phyloP scores from a whole-genome alignment of 805 yeast genomes.

The Saturnispora diversa region DNA sequence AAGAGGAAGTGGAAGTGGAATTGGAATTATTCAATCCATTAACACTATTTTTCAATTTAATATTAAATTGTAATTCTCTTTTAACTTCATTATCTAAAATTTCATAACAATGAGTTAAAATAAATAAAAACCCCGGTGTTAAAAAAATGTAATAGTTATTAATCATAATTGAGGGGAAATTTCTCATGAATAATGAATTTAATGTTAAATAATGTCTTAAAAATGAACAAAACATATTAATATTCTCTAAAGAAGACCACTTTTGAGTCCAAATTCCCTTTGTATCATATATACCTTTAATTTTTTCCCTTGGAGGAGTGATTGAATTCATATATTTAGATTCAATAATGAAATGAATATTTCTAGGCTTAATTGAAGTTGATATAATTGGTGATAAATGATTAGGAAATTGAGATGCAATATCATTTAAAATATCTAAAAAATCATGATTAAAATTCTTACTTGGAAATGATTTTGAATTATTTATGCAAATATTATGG shows the following conservation, averaged over 20 bases:
- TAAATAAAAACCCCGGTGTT: constrained; percentile 39
- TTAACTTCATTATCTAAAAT: constrained; percentile 24
- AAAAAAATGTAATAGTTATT: constrained; percentile 18
- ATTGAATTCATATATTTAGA: constrained; percentile 30
- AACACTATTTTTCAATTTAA: constrained; percentile 7
- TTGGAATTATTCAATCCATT: too few relatives aligned
- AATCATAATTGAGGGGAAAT: constrained; percentile 11
- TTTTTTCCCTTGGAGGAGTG: constrained; percentile 32
- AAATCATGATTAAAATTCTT: not conserved
- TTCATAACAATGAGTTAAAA: constrained; percentile 41
- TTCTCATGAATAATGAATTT: constrained; percentile 19
- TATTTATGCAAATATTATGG: constrained; percentile 18
- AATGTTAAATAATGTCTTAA: constrained; percentile 47
- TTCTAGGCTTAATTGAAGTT: constrained; percentile 19
- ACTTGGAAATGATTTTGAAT: constrained; percentile 14
- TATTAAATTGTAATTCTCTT: too few relatives aligned
- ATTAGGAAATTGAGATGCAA: constrained; percentile 19
- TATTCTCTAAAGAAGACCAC: constrained; percentile 47
- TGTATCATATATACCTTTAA: constrained; percentile 46
- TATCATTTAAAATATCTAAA: constrained; percentile 10
- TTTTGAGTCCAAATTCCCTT: constrained; percentile 55
- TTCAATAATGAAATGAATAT: constrained; percentile 24
- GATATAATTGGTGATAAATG: constrained; percentile 21
- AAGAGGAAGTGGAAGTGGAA: not conserved
- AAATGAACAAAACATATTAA: constrained; percentile 53